A percentile compares a stretch with the other conserved stretches of the same genome.
Evolutionary conservation across 352 stramenopile species (phyloP).

Genomic region (Peronospora destructor): DNA sequence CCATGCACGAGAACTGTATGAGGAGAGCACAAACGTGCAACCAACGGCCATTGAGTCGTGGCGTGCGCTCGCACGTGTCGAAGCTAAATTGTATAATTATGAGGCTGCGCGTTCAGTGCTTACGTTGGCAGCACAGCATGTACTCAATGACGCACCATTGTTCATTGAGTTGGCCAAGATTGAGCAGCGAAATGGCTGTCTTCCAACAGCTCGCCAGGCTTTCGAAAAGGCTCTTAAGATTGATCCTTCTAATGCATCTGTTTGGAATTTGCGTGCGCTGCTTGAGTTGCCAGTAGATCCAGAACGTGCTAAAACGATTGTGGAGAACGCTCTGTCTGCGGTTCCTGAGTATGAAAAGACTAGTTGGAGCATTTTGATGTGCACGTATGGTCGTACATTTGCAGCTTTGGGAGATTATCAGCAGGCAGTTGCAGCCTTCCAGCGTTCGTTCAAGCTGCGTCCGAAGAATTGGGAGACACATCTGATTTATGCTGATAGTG

Average conservation of each 20-base stretch:
- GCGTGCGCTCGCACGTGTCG: slow-evolving; percentile 58
- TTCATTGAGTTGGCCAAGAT: slow-evolving; percentile 77
- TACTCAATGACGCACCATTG: slow-evolving; percentile 57
- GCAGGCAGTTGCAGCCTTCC: slow-evolving; percentile 70
- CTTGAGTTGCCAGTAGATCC: slow-evolving; percentile 62
- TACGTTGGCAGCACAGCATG: slow-evolving; percentile 55
- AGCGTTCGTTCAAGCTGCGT: slow-evolving; percentile 71
- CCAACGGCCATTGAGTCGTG: slow-evolving; percentile 60
- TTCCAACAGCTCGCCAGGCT: slow-evolving; percentile 44
- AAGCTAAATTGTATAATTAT: slow-evolving; percentile 51
- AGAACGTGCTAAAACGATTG: slow-evolving; percentile 59
- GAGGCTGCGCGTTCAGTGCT: slow-evolving; percentile 62
- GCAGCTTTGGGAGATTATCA: slow-evolving; percentile 61
- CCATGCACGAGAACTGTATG: slow-evolving; percentile 66
- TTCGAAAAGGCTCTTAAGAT: slow-evolving; percentile 74
- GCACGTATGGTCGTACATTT: slow-evolving; percentile 73
- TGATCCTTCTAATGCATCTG: slow-evolving; percentile 47
- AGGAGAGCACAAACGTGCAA: slow-evolving; percentile 64
- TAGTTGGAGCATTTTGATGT: slow-evolving; percentile 81
- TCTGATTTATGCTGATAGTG: slow-evolving; percentile 75
- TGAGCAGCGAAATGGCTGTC: slow-evolving; percentile 64
- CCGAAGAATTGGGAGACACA: slow-evolving; percentile 82
- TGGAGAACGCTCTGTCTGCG: slow-evolving; percentile 61
- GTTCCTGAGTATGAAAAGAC: slow-evolving; percentile 75
- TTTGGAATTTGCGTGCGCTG: slow-evolving; percentile 80